These are phyloP conservation scores for Lachancea sp. DNA, from an alignment of 805 yeast species.

Conservation along the genomic window DNA sequence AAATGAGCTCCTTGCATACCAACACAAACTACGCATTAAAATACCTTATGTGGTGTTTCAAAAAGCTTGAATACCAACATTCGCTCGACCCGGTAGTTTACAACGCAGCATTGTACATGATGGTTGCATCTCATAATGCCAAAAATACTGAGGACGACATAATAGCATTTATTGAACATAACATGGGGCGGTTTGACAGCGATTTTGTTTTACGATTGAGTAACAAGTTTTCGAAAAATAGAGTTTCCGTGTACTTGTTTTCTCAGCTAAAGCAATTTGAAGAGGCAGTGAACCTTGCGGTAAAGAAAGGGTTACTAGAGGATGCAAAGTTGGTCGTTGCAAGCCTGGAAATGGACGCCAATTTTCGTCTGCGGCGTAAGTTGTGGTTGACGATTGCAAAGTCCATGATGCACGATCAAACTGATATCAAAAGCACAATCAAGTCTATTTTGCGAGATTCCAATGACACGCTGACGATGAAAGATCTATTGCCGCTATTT, in stretches of 20 bases:
- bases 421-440: conserved; percentile 30
- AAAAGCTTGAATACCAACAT: conserved; percentile 28
- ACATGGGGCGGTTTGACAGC: conserved; percentile 47
- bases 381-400: conserved; percentile 62
- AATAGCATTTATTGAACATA: conserved; percentile 43
- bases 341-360: conserved; percentile 37
- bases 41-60: conserved; percentile 52
- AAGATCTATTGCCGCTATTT: conserved; percentile 75
- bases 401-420: conserved; percentile 26
- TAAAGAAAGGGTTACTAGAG: conserved; percentile 43
- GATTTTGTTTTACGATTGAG: conserved; percentile 74
- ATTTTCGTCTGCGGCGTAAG: conserved; percentile 50
- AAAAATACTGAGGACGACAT: conserved; percentile 40
- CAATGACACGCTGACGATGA: conserved; percentile 53
- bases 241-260: conserved; percentile 68
- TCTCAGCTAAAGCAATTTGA: conserved; percentile 64
- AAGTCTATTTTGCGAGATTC: conserved; percentile 37
- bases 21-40: conserved; percentile 57
- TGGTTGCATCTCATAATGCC: conserved; percentile 41
- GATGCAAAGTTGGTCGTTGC: conserved; percentile 23
- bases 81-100: conserved; percentile 47
- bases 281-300: conserved; percentile 73
- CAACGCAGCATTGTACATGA: conserved; percentile 62
- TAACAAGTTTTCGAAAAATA: conserved; percentile 48
- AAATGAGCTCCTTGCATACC: conserved; percentile 11